phyloP scores from a whole-genome alignment of 805 yeast species.

The Starmerella asiatica region DNA sequence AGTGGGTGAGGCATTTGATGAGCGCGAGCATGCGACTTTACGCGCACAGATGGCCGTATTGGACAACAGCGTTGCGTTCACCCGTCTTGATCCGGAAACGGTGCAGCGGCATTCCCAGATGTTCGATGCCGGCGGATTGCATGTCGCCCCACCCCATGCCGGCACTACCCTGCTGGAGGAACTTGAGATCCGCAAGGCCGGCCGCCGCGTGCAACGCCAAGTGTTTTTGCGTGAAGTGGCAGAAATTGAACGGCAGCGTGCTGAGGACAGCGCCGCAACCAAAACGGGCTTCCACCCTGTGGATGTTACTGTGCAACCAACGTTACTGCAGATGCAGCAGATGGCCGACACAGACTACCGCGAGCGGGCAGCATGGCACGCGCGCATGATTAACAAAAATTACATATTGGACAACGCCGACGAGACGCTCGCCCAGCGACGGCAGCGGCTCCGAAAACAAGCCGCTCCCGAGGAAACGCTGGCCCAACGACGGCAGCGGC shows the following conservation, averaged over 20 bases:
- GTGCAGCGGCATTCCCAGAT: slow-evolving; percentile 20
- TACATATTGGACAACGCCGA: slow-evolving; percentile 17
- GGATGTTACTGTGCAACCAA: slow-evolving; percentile 20
- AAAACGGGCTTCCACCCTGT: slow-evolving; percentile 20
- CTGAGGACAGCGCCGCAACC: slow-evolving; percentile 4
- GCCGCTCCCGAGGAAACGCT: slow-evolving; percentile 17
- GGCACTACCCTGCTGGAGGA: slow-evolving; percentile 29
- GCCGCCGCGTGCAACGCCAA: slow-evolving; percentile 21
- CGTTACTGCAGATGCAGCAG: slow-evolving; percentile 25
- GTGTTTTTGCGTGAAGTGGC: slow-evolving; percentile 21
- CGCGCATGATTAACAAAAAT: slow-evolving; percentile 11
- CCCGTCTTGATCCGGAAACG: slow-evolving; percentile 22
- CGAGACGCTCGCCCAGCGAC: slow-evolving; percentile 25
- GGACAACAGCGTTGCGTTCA: slow-evolving; percentile 23
- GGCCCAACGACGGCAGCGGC: slow-evolving; percentile 20
- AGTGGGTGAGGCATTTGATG: slow-evolving; percentile 13
- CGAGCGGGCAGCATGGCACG: slow-evolving; percentile 21
- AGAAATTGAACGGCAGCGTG: slow-evolving; percentile 15
- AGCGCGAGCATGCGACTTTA: slow-evolving; percentile 5
- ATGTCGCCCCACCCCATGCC: slow-evolving; percentile 11
- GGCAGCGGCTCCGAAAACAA: slow-evolving; percentile 20
- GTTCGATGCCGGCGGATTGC: slow-evolving; percentile 21
- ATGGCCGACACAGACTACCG: slow-evolving; percentile 24
- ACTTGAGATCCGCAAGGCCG: slow-evolving; percentile 28
- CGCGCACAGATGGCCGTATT: slow-evolving; percentile 9